Base-by-base conservation (phyloP, 176 grass and related monocot species). In the Zoysia japonica region DNA sequence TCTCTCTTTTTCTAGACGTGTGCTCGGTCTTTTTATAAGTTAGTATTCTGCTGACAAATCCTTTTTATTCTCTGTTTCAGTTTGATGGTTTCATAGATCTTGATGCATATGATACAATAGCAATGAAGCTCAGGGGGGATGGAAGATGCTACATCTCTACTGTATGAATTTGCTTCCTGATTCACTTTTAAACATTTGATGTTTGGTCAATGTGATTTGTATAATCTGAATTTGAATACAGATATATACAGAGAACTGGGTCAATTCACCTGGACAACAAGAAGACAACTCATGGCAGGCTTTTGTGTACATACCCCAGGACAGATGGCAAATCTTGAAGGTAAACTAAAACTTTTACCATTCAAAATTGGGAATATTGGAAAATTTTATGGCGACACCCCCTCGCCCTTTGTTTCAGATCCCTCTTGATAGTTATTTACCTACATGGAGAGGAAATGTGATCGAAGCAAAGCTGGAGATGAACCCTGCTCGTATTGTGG, bases 171-270 rank as follows among this genome's bases (percentile, higher is more conserved):
- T 14, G 11, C 47, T 45, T 42, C 71, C 16, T 16, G 35, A 64
- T 2, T 36, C 11, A 35, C 40, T 28, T 61, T 28, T 82, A 67
- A 72, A 78, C 50, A n/a, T 77, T 52, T 59, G 48, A 64, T 71
- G 12, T 81, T 42, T 46, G 59, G 13, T 93, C 37, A 59, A 68
- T 69, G 71, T 65, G 3, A 16, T 80, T 17, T 49, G 11, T 2
- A 3, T 73, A 70, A 78, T 84, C 16, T 80, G 69, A 67, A 75
- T 86, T 53, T 65, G 13, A 82, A 63, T 28, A 6, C 85, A 99
- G 92, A 99, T 99, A 87, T 95, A 95, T 75, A 99, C 92, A 17
- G 96, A 99, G 67, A 99, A 99, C 79, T 99, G 92, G 92, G 81
- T 99, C 5, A 98, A 93, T 80, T 92, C 92, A 77, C 96, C 92